These are phyloP conservation scores for Corylus heterophylla DNA, from an alignment of 306 rosid species.

Conservation along the genomic window DNA sequence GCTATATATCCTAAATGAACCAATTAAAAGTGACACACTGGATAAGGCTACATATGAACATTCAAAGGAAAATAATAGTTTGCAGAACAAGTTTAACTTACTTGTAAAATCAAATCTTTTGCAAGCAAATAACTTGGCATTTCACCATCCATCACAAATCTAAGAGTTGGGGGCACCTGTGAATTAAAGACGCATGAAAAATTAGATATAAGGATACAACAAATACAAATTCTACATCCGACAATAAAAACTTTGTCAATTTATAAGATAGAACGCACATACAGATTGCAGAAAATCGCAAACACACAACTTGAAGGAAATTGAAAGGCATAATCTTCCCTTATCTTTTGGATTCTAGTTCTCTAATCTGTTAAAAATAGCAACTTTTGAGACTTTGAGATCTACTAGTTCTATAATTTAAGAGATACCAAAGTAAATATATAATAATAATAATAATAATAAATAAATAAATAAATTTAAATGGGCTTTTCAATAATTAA, in stretches of 20 bases:
- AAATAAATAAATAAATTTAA: neutral
- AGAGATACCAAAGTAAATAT: too few relatives aligned
- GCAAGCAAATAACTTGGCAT: conserved; percentile 94
- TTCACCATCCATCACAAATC: conserved; percentile 90
- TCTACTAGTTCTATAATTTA: neutral
- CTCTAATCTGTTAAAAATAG: neutral
- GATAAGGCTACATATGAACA: neutral
- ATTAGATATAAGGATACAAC: neutral
- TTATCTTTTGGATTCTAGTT: neutral
- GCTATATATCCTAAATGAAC: neutral
- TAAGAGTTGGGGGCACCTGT: conserved; percentile 91
- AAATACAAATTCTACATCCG: neutral
- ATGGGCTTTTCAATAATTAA: neutral
- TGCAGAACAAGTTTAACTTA: conserved; percentile 30
- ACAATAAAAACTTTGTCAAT: conserved; percentile 11
- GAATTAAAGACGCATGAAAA: conserved; percentile 7
- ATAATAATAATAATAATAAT: too few relatives aligned
- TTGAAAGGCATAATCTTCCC: neutral
- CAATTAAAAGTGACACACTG: neutral
- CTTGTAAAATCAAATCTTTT: conserved; percentile 93
- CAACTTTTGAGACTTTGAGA: neutral
- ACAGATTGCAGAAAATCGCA: neutral
- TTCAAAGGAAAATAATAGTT: conserved; percentile 7
- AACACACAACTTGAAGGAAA: neutral
- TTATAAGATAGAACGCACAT: neutral